Conservation (phyloP, 2,329 filamentous ascomycete genomes). For the Lecanosticta acicola region DNA sequence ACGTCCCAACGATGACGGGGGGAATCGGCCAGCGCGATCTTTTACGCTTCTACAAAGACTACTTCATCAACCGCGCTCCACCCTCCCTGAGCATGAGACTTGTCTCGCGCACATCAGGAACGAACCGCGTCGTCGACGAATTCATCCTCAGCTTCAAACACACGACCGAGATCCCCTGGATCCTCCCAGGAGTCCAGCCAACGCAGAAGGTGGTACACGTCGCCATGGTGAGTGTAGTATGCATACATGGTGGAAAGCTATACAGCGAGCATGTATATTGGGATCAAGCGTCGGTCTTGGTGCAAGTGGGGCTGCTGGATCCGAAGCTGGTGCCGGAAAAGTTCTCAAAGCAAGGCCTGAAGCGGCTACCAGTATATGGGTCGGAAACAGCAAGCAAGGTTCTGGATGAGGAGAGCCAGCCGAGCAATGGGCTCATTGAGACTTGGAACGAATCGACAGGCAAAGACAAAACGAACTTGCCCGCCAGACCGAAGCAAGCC, state of each 20-base stretch:
- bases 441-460: slow-evolving; percentile 26
- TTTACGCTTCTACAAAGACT: slow-evolving; percentile 50
- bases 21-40: slow-evolving; percentile 40
- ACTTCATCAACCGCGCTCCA: slow-evolving; percentile 51
- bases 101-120: slow-evolving; percentile 51
- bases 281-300: slow-evolving; percentile 54
- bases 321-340: slow-evolving; percentile 47
- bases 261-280: slow-evolving; percentile 55
- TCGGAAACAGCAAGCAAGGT: slow-evolving; percentile 39
- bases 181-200: slow-evolving; percentile 52
- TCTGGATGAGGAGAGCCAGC: slow-evolving; percentile 36
- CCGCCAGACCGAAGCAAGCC: slow-evolving; percentile 22
- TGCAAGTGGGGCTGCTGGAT: slow-evolving; percentile 53
- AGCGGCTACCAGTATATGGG: slow-evolving; percentile 38
- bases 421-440: slow-evolving; percentile 39
- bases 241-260: slow-evolving; percentile 48
- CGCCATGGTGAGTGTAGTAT: slow-evolving; percentile 52
- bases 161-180: slow-evolving; percentile 53
- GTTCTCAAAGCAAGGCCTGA: slow-evolving; percentile 38
- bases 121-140: slow-evolving; percentile 56
- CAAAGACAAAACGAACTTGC: slow-evolving; percentile 13
- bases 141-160: slow-evolving; percentile 53
- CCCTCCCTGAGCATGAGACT: slow-evolving; percentile 50
- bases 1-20: slow-evolving; percentile 42
- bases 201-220: slow-evolving; percentile 53